Conservation (phyloP, 2,329 filamentous ascomycete species). For the Zasmidium angulare region DNA sequence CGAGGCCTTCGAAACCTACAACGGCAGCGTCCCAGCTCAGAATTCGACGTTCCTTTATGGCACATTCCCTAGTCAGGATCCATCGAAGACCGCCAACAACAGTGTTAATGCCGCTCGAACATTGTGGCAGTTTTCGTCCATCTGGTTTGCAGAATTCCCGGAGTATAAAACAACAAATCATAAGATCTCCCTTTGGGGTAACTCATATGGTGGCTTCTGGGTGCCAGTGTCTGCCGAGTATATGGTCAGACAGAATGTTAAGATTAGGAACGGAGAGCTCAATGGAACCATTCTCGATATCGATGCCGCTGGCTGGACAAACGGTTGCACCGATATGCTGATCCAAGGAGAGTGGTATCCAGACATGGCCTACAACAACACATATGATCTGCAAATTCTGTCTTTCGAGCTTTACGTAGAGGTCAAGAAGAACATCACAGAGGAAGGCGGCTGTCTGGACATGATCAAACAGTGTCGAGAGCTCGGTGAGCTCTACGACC, state of each 20-base stretch:
- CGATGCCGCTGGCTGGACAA: constrained; percentile 64
- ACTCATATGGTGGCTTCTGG: constrained; percentile 56
- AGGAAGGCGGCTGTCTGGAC: constrained; percentile 49
- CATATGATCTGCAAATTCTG: constrained; percentile 61
- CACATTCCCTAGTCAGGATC: constrained; percentile 20
- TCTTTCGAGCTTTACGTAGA: constrained; percentile 42
- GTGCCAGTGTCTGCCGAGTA: constrained; percentile 60
- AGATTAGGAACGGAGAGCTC: constrained; percentile 41
- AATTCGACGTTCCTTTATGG: constrained; percentile 27
- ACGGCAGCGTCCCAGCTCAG: constrained; percentile 14
- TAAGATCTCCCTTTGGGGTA: constrained; percentile 22
- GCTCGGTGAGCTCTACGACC: constrained; percentile 50
- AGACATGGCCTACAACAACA: constrained; percentile 60
- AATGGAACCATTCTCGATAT: constrained; percentile 55
- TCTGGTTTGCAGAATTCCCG: constrained; percentile 38
- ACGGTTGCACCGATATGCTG: constrained; percentile 66
- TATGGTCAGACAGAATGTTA: constrained; percentile 60
- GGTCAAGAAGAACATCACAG: constrained; percentile 45
- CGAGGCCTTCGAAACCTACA: constrained; percentile 20
- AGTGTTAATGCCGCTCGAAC: constrained; percentile 36
- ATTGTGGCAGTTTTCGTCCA: constrained; percentile 63
- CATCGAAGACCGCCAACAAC: constrained; percentile 16
- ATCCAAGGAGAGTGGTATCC: constrained; percentile 51
- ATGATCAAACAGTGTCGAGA: constrained; percentile 53
- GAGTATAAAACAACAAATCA: constrained; percentile 18